A percentile compares a stretch with the other conserved stretches of the same genome.
Conservation (phyloP, 2,329 filamentous ascomycete species). For the Fusarium haematococcum region DNA sequence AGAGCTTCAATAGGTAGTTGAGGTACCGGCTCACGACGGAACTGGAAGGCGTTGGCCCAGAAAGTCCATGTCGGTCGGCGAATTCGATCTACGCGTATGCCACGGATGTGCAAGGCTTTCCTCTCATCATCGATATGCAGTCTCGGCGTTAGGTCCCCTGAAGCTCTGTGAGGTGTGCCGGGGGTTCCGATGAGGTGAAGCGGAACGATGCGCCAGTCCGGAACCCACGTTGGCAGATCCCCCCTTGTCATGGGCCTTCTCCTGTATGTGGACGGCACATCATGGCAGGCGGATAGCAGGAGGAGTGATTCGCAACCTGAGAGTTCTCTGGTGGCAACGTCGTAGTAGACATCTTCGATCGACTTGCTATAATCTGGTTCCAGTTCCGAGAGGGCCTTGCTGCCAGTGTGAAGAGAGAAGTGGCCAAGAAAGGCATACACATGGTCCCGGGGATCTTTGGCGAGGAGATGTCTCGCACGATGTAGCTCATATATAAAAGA, state of each 20-base stretch:
- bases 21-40: slow-evolving; percentile 21
- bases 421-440: slow-evolving; percentile 53
- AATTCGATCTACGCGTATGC: slow-evolving; percentile 45
- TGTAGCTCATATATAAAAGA: slow-evolving; percentile 53
- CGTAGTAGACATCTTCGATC: slow-evolving; percentile 49
- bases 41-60: slow-evolving; percentile 48
- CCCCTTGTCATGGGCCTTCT: slow-evolving; percentile 9
- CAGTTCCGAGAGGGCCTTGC: slow-evolving; percentile 39
- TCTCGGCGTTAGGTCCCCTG: slow-evolving; percentile 41
- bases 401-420: slow-evolving; percentile 45
- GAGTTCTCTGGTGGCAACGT: slow-evolving; percentile 48
- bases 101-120: slow-evolving; percentile 43
- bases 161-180: slow-evolving; percentile 47
- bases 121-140: slow-evolving; percentile 43
- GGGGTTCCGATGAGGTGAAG: slow-evolving; percentile 50
- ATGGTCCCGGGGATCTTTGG: slow-evolving; percentile 50
- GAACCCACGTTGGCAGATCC: slow-evolving; percentile 52
- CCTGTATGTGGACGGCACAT: slow-evolving; percentile 20
- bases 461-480: slow-evolving; percentile 47
- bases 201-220: slow-evolving; percentile 51
- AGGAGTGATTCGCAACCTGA: slow-evolving; percentile 45
- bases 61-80: slow-evolving; percentile 44
- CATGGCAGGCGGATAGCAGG: slow-evolving; percentile 47
- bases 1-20: slow-evolving; percentile 46
- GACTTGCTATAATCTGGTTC: slow-evolving; percentile 46